Evolutionary conservation across 768 basidiomycete genomes (phyloP).

Genomic region (Leccinum incarnatum): DNA sequence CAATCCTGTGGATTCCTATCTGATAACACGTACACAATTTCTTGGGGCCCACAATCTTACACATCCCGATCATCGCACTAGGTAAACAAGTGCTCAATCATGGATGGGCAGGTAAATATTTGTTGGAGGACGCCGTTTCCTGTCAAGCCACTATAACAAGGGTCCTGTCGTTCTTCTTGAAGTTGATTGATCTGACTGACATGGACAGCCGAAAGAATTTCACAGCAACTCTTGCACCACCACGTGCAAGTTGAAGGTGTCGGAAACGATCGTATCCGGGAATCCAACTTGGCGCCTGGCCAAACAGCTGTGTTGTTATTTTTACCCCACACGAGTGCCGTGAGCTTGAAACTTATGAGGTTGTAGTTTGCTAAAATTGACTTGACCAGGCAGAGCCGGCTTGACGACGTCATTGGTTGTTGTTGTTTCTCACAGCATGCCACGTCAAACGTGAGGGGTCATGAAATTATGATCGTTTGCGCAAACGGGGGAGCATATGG

Average conservation of each 20-base stretch:
- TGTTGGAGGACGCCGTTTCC: slow-evolving; percentile 1
- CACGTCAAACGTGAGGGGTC: not conserved
- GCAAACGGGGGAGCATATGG: not conserved
- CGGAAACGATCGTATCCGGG: not conserved
- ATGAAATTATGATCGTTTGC: not conserved
- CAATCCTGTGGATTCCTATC: slow-evolving; percentile 1
- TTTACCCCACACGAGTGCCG: not conserved
- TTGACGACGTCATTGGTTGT: not conserved
- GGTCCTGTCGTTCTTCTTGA: slow-evolving; percentile 7
- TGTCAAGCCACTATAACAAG: slow-evolving; percentile 7
- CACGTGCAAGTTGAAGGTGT: not conserved
- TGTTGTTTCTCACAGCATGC: not conserved
- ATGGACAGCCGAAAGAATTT: not conserved
- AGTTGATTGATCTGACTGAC: not conserved
- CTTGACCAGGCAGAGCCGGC: not conserved
- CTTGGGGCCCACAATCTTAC: not conserved
- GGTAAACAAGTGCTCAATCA: not conserved
- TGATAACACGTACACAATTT: not conserved
- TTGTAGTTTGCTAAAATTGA: not conserved
- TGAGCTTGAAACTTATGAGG: not conserved
- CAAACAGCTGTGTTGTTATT: not conserved
- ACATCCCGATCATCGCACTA: slow-evolving; percentile 4
- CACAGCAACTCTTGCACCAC: slow-evolving; percentile 5
- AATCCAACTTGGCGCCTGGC: not conserved
- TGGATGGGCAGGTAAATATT: not conserved